These are phyloP conservation scores for Leptomonas pyrrhocoris DNA, from an alignment of 208 protist species.

Conservation along the genomic window DNA sequence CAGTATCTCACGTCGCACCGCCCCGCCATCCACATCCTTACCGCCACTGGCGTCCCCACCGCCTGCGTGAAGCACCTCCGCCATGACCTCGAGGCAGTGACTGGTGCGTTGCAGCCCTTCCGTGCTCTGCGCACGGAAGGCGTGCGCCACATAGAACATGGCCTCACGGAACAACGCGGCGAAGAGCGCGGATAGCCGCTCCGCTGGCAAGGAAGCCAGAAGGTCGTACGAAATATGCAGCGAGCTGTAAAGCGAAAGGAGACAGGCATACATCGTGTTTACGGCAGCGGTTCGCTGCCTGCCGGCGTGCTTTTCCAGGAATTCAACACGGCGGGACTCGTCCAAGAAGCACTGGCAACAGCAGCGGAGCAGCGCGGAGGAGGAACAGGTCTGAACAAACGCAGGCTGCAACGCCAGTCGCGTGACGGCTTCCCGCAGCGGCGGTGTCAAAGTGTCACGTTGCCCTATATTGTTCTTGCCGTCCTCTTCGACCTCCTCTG, in stretches of 20 bases:
- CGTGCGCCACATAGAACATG: conserved; percentile 66
- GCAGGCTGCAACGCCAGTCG: conserved; percentile 14
- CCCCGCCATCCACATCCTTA: background rate
- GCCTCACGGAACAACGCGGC: conserved; percentile 72
- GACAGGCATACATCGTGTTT: conserved; percentile 58
- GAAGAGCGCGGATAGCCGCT: conserved; percentile 62
- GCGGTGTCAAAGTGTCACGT: background rate
- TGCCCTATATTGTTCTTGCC: background rate
- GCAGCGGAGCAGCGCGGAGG: conserved; percentile 44
- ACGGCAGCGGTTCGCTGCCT: conserved; percentile 38
- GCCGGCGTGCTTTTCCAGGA: conserved; percentile 60
- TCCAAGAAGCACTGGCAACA: conserved; percentile 77
- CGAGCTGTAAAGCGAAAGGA: conserved; percentile 70
- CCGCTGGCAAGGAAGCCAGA: conserved; percentile 24
- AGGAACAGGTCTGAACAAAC: conserved; percentile 26
- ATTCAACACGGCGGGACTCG: conserved; percentile 49
- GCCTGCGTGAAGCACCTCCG: conserved; percentile 66
- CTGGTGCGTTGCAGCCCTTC: conserved; percentile 51
- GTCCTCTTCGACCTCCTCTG: background rate
- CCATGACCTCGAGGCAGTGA: conserved; percentile 80
- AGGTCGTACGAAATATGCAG: conserved; percentile 54
- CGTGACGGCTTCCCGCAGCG: conserved; percentile 20
- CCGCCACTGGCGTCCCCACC: conserved; percentile 2
- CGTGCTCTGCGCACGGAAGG: conserved; percentile 37
- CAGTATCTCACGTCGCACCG: conserved; percentile 28